These are phyloP conservation scores for Cylindrotheca closterium DNA, from an alignment of 108 stramenopile genomes.

Conservation along the genomic window DNA sequence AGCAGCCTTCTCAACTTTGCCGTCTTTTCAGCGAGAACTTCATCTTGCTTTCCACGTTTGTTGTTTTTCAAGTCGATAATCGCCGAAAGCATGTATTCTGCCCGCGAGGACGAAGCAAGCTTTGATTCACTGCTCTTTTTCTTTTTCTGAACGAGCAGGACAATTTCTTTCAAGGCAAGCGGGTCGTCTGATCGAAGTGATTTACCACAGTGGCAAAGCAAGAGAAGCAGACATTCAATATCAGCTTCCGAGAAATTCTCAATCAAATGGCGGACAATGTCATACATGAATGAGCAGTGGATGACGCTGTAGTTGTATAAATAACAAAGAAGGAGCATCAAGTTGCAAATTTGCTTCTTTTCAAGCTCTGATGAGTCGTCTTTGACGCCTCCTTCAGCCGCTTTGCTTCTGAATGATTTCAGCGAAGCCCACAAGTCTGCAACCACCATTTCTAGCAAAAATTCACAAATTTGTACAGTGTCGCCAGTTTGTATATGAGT, in stretches of 20 bases:
- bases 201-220: conserved; percentile 85
- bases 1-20: conserved; percentile 74
- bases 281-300: conserved; percentile 89
- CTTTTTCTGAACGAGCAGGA: conserved; percentile 79
- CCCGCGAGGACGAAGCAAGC: conserved; percentile 53
- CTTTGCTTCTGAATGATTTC: conserved; percentile 8
- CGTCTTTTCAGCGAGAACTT: conserved; percentile 59
- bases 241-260: conserved; percentile 77
- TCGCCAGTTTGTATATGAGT: conserved; percentile 83
- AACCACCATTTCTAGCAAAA: conserved; percentile 62
- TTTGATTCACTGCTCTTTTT: conserved; percentile 18
- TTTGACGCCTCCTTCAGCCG: not conserved
- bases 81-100: conserved; percentile 87
- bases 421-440: conserved; percentile 52
- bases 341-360: conserved; percentile 77
- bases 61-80: conserved; percentile 94
- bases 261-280: conserved; percentile 84
- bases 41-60: conserved; percentile 79
- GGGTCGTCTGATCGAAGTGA: conserved; percentile 92
- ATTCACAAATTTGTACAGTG: conserved; percentile 70
- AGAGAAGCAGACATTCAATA: conserved; percentile 84
- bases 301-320: conserved; percentile 89
- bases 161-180: conserved; percentile 87
- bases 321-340: conserved; percentile 87
- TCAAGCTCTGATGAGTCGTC: conserved; percentile 11